Evolutionary conservation across 1,139 yeast genomes (phyloP), one percentile per base, ranked within the genome.

Genomic region (Geotrichum fermentans): DNA sequence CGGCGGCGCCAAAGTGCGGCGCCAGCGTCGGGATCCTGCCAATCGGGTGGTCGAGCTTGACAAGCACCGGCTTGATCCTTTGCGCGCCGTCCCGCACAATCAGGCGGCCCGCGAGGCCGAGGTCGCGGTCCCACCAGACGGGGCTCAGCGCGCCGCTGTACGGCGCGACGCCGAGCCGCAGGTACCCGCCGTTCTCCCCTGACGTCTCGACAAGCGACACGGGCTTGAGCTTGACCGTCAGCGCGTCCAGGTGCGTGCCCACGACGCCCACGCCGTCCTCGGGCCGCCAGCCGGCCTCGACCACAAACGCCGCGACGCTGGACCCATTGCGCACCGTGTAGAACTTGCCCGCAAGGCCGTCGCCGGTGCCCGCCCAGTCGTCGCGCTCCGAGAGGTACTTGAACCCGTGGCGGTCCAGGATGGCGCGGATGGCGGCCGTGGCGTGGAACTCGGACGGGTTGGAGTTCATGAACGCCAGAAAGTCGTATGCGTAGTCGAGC

Each of bases 391-490:
- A 71, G 43, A 89, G 68, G 62, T 84, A 89, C 8, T 62, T 64
- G 63, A 87, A 90, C 0, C 95, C 71, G 10, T 61, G 58, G 6
- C 49, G 45, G 8, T 58, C 60, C 29, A 70, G 61, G 48, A 54
- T 49, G 26, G 55, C 47, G n/a, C 60, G 55, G 40, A 83, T 80
- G 14, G 76, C 74, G 44, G 77, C 74, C 11, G 86, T 90, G 11
- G 89, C 95, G 67, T 90, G 97, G 67, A 86, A 90, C 1, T 96
- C 95, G 1, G 97, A 86, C 32, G 96, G 97, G 13, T 94, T 80
- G 11, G 74, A 75, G 65, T 86, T 83, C 64, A 90, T 83, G 62
- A 86, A 90, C 51, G 79, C 76, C 48, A 89, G 73, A 63, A 90
- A 86, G 50, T 78, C 82, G 47, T 74, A 73, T 46, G 70, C 69